Conservation (phyloP, 805 yeast genomes). For the Wickerhamomyces bisporus region DNA sequence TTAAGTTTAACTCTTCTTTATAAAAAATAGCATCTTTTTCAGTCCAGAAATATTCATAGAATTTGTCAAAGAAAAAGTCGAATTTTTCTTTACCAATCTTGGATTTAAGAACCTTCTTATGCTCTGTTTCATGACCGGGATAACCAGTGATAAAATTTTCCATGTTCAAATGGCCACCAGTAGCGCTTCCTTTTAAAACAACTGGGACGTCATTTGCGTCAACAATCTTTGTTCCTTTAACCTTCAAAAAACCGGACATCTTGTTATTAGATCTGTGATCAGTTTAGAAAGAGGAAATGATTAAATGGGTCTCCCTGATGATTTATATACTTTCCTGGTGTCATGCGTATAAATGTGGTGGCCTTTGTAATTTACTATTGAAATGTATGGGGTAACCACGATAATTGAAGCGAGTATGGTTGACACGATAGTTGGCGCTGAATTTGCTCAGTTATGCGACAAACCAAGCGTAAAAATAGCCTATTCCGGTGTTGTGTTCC, state of each 20-base stretch:
- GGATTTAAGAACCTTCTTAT: slow-evolving; percentile 34
- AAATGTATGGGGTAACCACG: not conserved
- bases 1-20: slow-evolving; percentile 34
- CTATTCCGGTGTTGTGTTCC: no score
- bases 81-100: slow-evolving; percentile 43
- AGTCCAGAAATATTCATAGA: slow-evolving; percentile 51
- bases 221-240: slow-evolving; percentile 43
- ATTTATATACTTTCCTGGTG: no score
- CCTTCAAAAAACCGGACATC: slow-evolving; percentile 30
- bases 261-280: no score
- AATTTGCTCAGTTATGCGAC: no score
- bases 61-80: slow-evolving; percentile 44
- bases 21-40: slow-evolving; percentile 44
- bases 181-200: slow-evolving; percentile 43
- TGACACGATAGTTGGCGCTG: no score
- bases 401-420: not conserved
- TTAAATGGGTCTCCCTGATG: not conserved
- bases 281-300: no score
- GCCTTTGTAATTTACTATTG: not conserved
- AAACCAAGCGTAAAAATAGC: no score
- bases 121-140: slow-evolving; percentile 50
- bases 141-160: slow-evolving; percentile 53
- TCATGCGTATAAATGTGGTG: no score
- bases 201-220: slow-evolving; percentile 34
- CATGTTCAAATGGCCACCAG: slow-evolving; percentile 49